A percentile compares a stretch with the other conserved stretches of the same genome.
Conservation (phyloP, 345 rosid genomes). For the Lepidium didymum region DNA sequence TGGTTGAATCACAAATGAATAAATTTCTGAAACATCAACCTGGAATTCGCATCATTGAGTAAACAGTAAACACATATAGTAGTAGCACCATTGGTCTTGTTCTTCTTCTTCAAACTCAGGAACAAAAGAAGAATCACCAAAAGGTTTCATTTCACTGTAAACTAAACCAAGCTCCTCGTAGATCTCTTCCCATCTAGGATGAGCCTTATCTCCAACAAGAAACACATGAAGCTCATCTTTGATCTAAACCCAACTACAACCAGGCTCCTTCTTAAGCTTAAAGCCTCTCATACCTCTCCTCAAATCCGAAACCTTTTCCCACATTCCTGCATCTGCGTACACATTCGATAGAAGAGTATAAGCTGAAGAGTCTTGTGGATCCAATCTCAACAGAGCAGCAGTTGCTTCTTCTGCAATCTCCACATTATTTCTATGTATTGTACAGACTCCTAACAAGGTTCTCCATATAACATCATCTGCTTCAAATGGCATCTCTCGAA, state of each 20-base stretch:
- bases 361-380: conserved; percentile 74
- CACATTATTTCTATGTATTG: conserved; percentile 56
- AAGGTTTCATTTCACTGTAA: conserved; percentile 48
- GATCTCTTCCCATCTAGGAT: conserved; percentile 56
- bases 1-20: too few relatives aligned
- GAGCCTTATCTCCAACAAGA: conserved; percentile 59
- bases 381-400: conserved; percentile 45
- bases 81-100: background rate
- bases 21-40: too few relatives aligned
- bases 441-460: conserved; percentile 69
- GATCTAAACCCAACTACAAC: conserved; percentile 91
- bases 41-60: too few relatives aligned
- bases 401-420: conserved; percentile 74
- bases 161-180: conserved; percentile 48
- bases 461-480: conserved; percentile 83
- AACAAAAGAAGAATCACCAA: conserved; percentile 13
- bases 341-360: conserved; percentile 75
- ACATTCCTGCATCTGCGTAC: conserved; percentile 84
- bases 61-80: background rate
- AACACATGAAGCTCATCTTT: conserved; percentile 73
- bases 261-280: conserved; percentile 82
- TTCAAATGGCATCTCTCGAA: conserved; percentile 67
- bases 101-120: conserved; percentile 9
- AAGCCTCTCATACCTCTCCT: conserved; percentile 61
- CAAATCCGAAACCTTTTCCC: conserved; percentile 64